Base-by-base conservation (phyloP, 2,329 filamentous ascomycete genomes). In the Trichoderma koningiopsis region DNA sequence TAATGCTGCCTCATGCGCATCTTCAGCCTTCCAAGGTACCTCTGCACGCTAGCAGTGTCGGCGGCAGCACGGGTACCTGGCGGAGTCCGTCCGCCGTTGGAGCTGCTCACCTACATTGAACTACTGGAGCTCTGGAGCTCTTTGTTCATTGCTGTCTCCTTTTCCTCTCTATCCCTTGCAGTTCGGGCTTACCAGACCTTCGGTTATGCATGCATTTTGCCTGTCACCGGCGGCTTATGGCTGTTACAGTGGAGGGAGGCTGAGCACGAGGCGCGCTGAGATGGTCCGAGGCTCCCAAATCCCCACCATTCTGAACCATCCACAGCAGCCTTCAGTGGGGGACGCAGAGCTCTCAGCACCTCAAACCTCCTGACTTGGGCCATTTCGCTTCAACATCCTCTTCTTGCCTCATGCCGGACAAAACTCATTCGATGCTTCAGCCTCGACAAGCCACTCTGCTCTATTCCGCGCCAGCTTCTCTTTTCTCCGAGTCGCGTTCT, bases 281-380 rank as follows among this genome's bases (percentile, higher is more conserved):
- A 53, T 68, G 57, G 40, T 49, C 65, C 65, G 65, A 68, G 65
- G 65, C 65, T 68, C 65, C 65, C 53, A 37, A 60, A 68, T 68
- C 64, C 64, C 64, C 64, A 67, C 64, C 40, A 37, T 43, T n/a
- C 16, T 49, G 55, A 5, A 37, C 59, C 59, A 52, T 62, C 55
- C 57, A 61, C 47, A 68, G 56, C 47, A 24, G 29, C 65, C 29
- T 68, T 60, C 65, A 60, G 65, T 61, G 65, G 65, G 47, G 33
- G 43, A 53, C 65, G 22, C 43, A 60, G 40, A 53, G 65, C 56
- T 60, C 49, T 60, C 65, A 68, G 57, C 56, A 57, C 49, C 57
- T 68, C 65, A 16, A 49, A 52, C 52, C 33, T 68, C 65, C 57
- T 60, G 64, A 60, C 57, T 33, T 43, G 5, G 22, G 57, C 29